These are phyloP conservation scores for Boeremia exigua DNA, from an alignment of 2,329 filamentous ascomycete genomes.

Conservation along the genomic window DNA sequence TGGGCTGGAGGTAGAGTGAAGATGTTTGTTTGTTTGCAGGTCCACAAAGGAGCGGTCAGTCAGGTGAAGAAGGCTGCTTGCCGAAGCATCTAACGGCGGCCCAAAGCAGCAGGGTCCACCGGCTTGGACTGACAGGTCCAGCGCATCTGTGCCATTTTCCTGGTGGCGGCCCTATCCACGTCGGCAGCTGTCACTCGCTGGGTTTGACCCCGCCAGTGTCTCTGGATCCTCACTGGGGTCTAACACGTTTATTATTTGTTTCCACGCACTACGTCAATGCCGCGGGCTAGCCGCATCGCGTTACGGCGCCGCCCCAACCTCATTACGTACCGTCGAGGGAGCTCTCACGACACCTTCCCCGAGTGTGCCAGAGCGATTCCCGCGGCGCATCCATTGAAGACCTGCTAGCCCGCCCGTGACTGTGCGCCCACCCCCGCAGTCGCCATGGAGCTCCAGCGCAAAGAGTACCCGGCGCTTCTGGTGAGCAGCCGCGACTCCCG, in stretches of 20 bases:
- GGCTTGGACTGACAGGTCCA: constrained; percentile 8
- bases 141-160: constrained; percentile 7
- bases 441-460: constrained; percentile 71
- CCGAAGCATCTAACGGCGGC: constrained; percentile 15
- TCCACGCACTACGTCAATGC: constrained; percentile 25
- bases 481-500: constrained; percentile 58
- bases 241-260: constrained; percentile 8
- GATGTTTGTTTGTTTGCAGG: constrained; percentile 9
- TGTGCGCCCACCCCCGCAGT: constrained; percentile 33
- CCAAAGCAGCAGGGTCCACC: constrained; percentile 18
- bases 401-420: constrained; percentile 22
- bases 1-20: constrained; percentile 7
- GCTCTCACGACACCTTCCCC: constrained; percentile 37
- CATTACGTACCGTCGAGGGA: constrained; percentile 18
- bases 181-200: neutral
- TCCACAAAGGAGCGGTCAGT: constrained; percentile 14
- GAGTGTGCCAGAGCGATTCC: constrained; percentile 28
- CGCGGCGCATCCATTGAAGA: constrained; percentile 6
- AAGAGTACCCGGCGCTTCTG: constrained; percentile 94
- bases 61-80: constrained; percentile 11
- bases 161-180: constrained; percentile 5
- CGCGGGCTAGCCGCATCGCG: constrained; percentile 22
- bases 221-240: constrained; percentile 15
- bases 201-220: constrained; percentile 4
- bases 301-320: constrained; percentile 11